Percentiles rank a stretch among this genome's conserved stretches.
These are phyloP conservation scores for Scheffersomyces cryptocercus DNA, from an alignment of 1,139 yeast genomes.

Conservation along the genomic window DNA sequence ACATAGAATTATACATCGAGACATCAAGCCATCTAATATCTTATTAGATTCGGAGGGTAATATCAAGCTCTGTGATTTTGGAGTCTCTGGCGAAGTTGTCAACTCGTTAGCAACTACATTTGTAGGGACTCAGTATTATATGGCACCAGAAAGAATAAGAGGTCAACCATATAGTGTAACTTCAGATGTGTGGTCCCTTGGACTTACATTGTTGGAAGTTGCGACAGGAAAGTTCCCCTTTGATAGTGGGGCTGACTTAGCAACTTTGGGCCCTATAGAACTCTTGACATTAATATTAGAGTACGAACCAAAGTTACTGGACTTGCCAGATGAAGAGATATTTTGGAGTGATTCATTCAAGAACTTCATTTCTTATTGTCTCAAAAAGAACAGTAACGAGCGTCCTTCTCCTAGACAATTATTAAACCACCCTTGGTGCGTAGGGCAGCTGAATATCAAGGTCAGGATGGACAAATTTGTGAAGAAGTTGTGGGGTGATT, in stretches of 20 bases:
- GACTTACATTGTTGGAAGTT: conserved; percentile 86
- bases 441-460: conserved; percentile 65
- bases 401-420: conserved; percentile 93
- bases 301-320: conserved; percentile 75
- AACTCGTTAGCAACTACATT: conserved; percentile 93
- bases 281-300: conserved; percentile 77
- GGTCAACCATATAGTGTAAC: conserved; percentile 95
- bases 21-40: conserved; percentile 90
- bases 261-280: conserved; percentile 74
- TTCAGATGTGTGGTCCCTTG: conserved; percentile 95
- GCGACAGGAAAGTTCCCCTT: conserved; percentile 86
- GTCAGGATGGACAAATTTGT: conserved; percentile 91
- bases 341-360: conserved; percentile 83
- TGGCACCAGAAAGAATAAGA: conserved; percentile 97
- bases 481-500: conserved; percentile 69
- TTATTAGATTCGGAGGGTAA: conserved; percentile 72
- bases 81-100: conserved; percentile 97
- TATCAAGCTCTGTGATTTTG: conserved; percentile 93
- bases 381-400: conserved; percentile 74
- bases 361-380: conserved; percentile 76
- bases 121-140: conserved; percentile 94
- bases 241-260: conserved; percentile 41
- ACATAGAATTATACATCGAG: conserved; percentile 87
- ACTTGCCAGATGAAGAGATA: conserved; percentile 75
- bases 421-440: conserved; percentile 89